Evolutionary conservation across 139 green algal genomes (phyloP).

Genomic region (Zygnema circumcarinatum): DNA sequence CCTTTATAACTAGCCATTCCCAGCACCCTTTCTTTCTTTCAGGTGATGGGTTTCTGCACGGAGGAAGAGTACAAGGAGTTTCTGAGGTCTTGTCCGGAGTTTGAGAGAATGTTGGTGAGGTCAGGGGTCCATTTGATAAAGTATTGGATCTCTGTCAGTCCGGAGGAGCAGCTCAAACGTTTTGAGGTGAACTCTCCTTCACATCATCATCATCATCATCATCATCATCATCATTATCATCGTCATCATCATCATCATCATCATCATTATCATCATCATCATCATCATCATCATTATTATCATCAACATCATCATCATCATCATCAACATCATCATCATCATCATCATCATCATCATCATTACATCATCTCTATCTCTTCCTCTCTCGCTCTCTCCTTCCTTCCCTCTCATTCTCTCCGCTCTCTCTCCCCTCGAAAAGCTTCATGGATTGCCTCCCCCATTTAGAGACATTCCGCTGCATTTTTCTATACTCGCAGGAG

Average conservation of each 20-base stretch:
- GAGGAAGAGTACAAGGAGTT: constrained; percentile 55
- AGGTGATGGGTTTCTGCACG: constrained; percentile 63
- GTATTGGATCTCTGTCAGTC: constrained; percentile 60
- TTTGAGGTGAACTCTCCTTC: constrained; percentile 49
- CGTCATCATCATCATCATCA: too few species aligned
- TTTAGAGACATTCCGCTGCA: too few species aligned
- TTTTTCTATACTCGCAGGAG: constrained; percentile 8
- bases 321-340: constrained; percentile 17
- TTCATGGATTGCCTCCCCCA: not conserved
- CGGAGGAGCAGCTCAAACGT: constrained; percentile 61
- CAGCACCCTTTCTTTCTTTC: too few species aligned
- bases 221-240: too few species aligned
- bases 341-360: constrained; percentile 12
- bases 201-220: too few species aligned
- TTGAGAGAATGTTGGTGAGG: constrained; percentile 59
- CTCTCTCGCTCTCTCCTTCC: too few species aligned
- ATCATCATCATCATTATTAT: too few species aligned
- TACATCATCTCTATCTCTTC: not conserved
- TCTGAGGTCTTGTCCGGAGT: constrained; percentile 43
- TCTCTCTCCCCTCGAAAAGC: not conserved
- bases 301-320: not conserved
- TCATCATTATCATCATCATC: too few species aligned
- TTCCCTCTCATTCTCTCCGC: too few species aligned
- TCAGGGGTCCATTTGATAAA: constrained; percentile 62
- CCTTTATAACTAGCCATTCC: too few species aligned